phyloP scores from a whole-genome alignment of 805 yeast species.

The Saccharomycopsis selenospora region DNA sequence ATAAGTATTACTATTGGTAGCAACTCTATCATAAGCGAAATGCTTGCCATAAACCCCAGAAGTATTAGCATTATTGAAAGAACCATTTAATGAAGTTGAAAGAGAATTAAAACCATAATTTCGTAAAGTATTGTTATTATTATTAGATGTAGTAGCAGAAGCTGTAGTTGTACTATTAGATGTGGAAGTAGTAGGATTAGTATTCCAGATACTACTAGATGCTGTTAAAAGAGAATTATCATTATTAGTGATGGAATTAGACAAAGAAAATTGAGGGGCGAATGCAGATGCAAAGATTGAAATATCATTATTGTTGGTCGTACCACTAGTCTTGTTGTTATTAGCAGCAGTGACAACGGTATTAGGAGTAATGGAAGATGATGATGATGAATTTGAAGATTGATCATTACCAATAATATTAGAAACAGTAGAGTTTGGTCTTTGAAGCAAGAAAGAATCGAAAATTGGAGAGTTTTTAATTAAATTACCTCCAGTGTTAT shows the following conservation, averaged over 20 bases:
- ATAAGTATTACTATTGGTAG: background rate
- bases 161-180: background rate
- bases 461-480: conserved; percentile 7
- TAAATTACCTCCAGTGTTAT: background rate
- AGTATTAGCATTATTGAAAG: conserved; percentile 1
- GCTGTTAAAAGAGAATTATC: conserved; percentile 1
- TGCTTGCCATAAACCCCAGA: background rate
- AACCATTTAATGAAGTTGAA: conserved; percentile 1
- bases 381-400: background rate
- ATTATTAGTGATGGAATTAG: background rate
- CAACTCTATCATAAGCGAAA: background rate
- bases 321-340: background rate
- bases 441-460: conserved; percentile 7
- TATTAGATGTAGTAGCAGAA: background rate
- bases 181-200: background rate
- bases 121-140: background rate
- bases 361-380: background rate
- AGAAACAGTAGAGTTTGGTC: conserved; percentile 9
- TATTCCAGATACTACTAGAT: conserved; percentile 3
- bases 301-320: background rate
- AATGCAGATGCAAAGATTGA: background rate
- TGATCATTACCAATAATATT: background rate
- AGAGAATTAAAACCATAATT: conserved; percentile 1
- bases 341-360: background rate
- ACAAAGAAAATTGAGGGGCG: background rate